Evolutionary conservation across 257 asterid genomes (phyloP).

Genomic region (Scutellaria barbata): DNA sequence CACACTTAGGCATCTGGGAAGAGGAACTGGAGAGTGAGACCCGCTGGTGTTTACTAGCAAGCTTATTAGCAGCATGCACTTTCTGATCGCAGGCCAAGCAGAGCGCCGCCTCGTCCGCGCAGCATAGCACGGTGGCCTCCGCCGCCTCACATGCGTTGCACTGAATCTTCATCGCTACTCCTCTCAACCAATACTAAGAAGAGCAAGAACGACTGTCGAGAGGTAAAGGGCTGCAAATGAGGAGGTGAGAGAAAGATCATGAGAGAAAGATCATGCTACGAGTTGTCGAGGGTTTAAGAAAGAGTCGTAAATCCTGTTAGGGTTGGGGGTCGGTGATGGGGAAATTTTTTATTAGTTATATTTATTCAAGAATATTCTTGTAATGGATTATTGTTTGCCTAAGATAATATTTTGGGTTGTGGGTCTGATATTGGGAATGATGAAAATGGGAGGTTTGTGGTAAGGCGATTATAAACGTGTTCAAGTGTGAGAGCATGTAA

Average conservation of each 20-base stretch:
- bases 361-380: too few species aligned
- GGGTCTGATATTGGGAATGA: neutral
- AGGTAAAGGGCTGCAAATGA: neutral
- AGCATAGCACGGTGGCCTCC: conserved; percentile 78
- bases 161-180: conserved; percentile 76
- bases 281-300: too few species aligned
- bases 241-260: neutral
- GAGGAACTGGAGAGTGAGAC: conserved; percentile 62
- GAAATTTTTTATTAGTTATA: too few species aligned
- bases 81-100: conserved; percentile 72
- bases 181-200: neutral
- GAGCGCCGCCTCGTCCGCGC: conserved; percentile 93
- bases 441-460: neutral
- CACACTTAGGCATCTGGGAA: conserved; percentile 80
- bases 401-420: too few species aligned
- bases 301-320: too few species aligned
- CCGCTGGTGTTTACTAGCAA: conserved; percentile 80
- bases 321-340: too few species aligned
- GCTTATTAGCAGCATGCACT: conserved; percentile 82
- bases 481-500: neutral
- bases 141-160: conserved; percentile 83
- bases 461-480: conserved; percentile 34
- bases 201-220: too few species aligned
- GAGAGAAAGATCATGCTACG: too few species aligned
- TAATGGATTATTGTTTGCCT: too few species aligned